Conservation (phyloP, 805 yeast species). For the Candida hungchunana region DNA sequence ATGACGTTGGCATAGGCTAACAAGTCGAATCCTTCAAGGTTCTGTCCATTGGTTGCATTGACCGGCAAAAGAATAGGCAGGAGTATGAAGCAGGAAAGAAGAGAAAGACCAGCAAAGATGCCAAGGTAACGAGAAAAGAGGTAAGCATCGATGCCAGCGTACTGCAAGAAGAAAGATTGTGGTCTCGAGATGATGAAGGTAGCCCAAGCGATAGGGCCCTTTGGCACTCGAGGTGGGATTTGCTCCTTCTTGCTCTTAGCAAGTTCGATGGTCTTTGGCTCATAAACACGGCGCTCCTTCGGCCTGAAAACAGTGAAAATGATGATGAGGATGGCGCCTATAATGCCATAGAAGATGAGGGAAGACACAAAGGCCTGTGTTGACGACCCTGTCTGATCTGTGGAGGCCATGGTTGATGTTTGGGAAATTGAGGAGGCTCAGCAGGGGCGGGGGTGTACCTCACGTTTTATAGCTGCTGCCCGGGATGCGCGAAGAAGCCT, state of each 20-base stretch:
- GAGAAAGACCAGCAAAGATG: constrained; percentile 37
- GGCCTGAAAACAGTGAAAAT: constrained; percentile 62
- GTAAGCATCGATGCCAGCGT: constrained; percentile 72
- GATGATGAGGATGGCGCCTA: constrained; percentile 53
- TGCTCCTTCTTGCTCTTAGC: constrained; percentile 48
- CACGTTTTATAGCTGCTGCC: constrained; percentile 2
- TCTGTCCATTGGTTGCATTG: constrained; percentile 65
- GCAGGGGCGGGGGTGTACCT: constrained; percentile 4
- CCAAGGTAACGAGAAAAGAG: constrained; percentile 64
- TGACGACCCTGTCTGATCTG: constrained; percentile 41
- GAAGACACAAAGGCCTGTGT: constrained; percentile 77
- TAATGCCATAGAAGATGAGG: constrained; percentile 60
- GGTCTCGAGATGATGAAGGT: constrained; percentile 47
- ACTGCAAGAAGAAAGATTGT: constrained; percentile 60
- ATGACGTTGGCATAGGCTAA: constrained; percentile 60
- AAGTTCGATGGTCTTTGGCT: constrained; percentile 62
- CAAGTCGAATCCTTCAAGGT: constrained; percentile 55
- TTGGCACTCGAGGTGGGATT: constrained; percentile 23
- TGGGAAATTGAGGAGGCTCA: background rate
- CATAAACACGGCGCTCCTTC: constrained; percentile 65
- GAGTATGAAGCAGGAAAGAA: constrained; percentile 18
- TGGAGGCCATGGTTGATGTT: constrained; percentile 13
- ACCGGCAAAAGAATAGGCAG: constrained; percentile 65
- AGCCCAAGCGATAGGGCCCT: constrained; percentile 62
- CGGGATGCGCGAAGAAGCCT: constrained; percentile 7